Percentiles rank a stretch among this genome's conserved stretches.
Evolutionary conservation across 1,139 yeast genomes (phyloP).

Genomic region (Hansenula lynferdii): DNA sequence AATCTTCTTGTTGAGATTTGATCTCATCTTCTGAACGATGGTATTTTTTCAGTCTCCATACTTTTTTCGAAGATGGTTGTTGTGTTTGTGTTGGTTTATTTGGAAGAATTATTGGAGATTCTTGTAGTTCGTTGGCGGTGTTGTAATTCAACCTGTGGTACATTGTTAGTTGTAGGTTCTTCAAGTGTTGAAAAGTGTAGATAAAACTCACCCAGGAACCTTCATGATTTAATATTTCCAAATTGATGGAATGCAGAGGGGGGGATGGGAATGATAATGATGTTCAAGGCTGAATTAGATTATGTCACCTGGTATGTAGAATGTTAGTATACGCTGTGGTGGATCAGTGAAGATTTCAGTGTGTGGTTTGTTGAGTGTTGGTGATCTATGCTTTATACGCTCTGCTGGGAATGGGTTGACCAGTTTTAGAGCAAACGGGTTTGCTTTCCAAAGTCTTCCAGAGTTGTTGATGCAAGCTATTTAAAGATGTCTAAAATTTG

Average conservation of each 20-base stretch:
- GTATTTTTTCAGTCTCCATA: constrained; percentile 22
- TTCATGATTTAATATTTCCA: neutral
- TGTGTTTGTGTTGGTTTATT: neutral
- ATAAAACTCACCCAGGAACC: constrained; percentile 1
- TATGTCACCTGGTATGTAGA: too few species aligned
- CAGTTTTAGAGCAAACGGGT: too few species aligned
- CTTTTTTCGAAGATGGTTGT: constrained; percentile 15
- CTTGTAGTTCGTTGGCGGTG: neutral
- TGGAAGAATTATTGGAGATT: neutral
- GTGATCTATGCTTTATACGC: too few species aligned
- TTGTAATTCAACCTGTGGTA: constrained; percentile 1
- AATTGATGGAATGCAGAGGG: neutral
- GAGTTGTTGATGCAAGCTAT: too few species aligned
- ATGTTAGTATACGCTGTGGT: too few species aligned
- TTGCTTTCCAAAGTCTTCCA: too few species aligned
- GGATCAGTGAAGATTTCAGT: too few species aligned
- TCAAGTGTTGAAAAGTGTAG: too few species aligned
- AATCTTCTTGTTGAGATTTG: constrained; percentile 17
- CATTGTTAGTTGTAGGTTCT: constrained; percentile 4
- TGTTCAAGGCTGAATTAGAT: neutral
- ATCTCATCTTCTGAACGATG: constrained; percentile 18
- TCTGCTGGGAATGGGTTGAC: too few species aligned
- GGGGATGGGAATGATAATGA: neutral
- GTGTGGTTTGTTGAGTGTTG: too few species aligned
- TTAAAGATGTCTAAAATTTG: too few species aligned